Evolutionary conservation across 2,329 filamentous ascomycete species (phyloP).

Genomic region (Sporothrix pallida): DNA sequence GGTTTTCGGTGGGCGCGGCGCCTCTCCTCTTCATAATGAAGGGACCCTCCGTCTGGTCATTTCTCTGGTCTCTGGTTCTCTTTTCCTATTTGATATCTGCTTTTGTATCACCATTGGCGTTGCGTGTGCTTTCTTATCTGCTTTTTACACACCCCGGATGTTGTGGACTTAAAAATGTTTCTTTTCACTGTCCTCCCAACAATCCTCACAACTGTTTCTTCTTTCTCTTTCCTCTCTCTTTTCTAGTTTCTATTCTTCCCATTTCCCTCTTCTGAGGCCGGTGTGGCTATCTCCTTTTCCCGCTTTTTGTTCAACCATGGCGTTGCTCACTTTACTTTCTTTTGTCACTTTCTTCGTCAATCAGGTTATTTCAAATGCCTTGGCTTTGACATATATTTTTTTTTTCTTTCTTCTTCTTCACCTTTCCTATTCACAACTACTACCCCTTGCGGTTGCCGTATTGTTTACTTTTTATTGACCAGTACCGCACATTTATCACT

Average conservation of each 20-base stretch:
- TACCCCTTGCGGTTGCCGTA: neutral
- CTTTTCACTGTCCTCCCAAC: neutral
- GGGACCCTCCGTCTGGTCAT: neutral
- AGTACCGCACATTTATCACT: neutral
- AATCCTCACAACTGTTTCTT: too few relatives aligned
- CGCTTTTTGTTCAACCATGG: slow-evolving; percentile 27
- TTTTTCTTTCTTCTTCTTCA: neutral
- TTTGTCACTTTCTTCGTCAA: neutral
- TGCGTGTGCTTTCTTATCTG: neutral
- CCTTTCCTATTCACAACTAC: neutral
- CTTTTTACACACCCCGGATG: neutral
- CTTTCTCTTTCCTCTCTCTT: neutral
- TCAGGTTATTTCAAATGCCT: neutral
- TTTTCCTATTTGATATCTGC: slow-evolving; percentile 3
- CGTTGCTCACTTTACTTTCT: slow-evolving; percentile 1
- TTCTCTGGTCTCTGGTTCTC: too few relatives aligned
- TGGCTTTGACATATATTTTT: too few relatives aligned
- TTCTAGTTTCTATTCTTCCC: neutral
- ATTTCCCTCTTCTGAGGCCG: neutral
- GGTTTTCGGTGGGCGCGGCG: slow-evolving; percentile 9
- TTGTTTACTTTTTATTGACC: neutral
- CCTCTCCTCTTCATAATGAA: neutral
- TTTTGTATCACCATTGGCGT: slow-evolving; percentile 28
- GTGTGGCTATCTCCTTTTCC: neutral
- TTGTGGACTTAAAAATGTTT: neutral